Evolutionary conservation across 352 stramenopile genomes (phyloP), one percentile per base, ranked within the genome.

Genomic region (Globisporangium cystogenes): DNA sequence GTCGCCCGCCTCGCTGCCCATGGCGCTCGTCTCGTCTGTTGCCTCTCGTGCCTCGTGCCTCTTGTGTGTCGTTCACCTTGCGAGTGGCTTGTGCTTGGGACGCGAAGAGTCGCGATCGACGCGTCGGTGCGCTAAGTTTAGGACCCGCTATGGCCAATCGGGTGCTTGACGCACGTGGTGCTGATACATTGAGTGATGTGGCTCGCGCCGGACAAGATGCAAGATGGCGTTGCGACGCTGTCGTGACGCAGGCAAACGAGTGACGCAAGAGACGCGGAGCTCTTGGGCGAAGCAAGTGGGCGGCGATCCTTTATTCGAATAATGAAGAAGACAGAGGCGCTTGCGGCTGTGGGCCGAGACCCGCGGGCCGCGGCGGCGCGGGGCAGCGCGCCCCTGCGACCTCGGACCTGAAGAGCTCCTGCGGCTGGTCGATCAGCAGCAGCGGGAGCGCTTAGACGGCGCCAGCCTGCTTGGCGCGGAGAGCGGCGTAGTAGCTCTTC

Each of bases 401-500:
- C 63, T 64, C 75, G 68, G 59, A 73, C 75, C 57, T 69, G 63
- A 73, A 65, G 72, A 54, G 42, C 48, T 29, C 40, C 43, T 57
- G 53, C 46, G 18, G 46, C 50, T 55, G 48, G 37, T 36, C 48
- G 55, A 44, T 48, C 26, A 55, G 47, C 57, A 58, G 57, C 49
- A 63, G 43, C 29, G 31, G 35, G 54, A 54, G 53, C 59, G 64
- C 72, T 66, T 81, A 82, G 68, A 61, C 55, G 33, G 78, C 76
- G 56, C 79, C 74, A 52, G 91, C 91, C 64, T 96, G 86, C 84
- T 97, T 98, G 52, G 97, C 96, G 75, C 96, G 93, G 78, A 98
- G 87, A 70, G 94, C 83, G 48, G 93, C 85, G 86, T 99, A 98
- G 76, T 99, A 90, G 47, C 86, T 82, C 89, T 99, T 99, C 80